Evolutionary conservation across 331 rosid genomes (phyloP), one percentile per base, ranked within the genome.

Genomic region (Saraca asoca): DNA sequence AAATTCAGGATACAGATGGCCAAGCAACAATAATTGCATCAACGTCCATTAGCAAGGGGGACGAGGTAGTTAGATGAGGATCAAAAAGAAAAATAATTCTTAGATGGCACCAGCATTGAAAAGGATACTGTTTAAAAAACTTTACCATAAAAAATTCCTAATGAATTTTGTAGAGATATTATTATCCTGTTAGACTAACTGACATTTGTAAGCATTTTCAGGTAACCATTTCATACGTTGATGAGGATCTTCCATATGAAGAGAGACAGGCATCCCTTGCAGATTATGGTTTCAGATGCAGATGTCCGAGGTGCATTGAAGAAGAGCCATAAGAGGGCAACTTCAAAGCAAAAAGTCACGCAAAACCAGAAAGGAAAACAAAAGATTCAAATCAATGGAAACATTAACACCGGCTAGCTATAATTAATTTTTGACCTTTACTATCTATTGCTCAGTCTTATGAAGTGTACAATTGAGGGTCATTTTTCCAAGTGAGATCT

Each of bases 141-240:
- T 20, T 61, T 51, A 7, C 19, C 60, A 46, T 33, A 35, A 7
- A 18, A 51, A 50, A 37, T 66, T 58, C 35, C 19, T 65, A 5
- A 37, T 60, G 1, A 51, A 67, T 29, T 67, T 4, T 11, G 58
- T 48, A 48, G 46, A 5, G 3, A 39, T 62, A 52, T 42, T 38
- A 49, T 53, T 43, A 43, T 24, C 60, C 24, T 71, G 72, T 43
- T 67, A 58, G 58, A 66, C 51, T 69, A 29, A 60, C 72, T 51
- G 34, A 71, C 52, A 39, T 33, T 34, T 74, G 44, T 17, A 67
- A 68, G 38, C 51, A 33, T 58, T 75, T 88, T 70, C 87, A 94
- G 99, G 87, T 94, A 73, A 86, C 96, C 31, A 88, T 94, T 66
- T 90, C 99, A 41, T 94, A 90, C 62, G 82, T 94, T 53, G 99